phyloP scores from a whole-genome alignment of 2,329 filamentous ascomycete genomes.

The Blumeria graminis region DNA sequence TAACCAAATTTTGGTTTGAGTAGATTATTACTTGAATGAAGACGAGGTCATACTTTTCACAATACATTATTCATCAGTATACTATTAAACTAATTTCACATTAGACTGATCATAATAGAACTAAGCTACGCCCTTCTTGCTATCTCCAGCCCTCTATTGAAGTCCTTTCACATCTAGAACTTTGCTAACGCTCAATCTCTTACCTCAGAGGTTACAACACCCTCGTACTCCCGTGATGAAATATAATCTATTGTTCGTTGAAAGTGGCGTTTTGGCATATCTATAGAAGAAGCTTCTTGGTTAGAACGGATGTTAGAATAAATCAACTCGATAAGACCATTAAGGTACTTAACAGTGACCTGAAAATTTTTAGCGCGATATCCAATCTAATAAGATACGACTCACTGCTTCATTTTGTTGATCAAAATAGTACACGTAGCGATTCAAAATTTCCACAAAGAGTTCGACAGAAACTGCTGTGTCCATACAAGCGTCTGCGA shows the following conservation, averaged over 20 bases:
- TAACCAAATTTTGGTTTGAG: no score
- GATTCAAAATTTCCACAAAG: conserved; percentile 93
- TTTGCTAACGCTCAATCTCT: conserved; percentile 3
- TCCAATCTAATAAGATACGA: conserved; percentile 3
- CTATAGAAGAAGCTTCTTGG: conserved; percentile 56
- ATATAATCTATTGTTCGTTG: conserved; percentile 90
- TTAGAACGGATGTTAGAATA: conserved; percentile 84
- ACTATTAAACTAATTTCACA: no score
- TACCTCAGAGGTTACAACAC: conserved; percentile 34
- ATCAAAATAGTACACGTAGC: conserved; percentile 98
- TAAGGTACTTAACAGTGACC: conserved; percentile 91
- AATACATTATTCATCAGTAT: no score
- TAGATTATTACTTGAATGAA: no score
- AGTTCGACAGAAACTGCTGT: conserved; percentile 89
- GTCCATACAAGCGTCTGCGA: conserved; percentile 98
- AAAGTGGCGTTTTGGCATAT: conserved; percentile 84
- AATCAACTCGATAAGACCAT: conserved; percentile 92
- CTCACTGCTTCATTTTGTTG: conserved; percentile 86
- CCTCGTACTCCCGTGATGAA: conserved; percentile 72
- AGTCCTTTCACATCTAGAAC: not conserved
- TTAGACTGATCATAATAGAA: no score
- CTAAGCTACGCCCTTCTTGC: no score
- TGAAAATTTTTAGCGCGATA: conserved; percentile 12
- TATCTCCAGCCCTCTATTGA: no score
- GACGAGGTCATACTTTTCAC: no score